These are phyloP conservation scores for Mangifera indica DNA, from an alignment of 345 rosid genomes.

Conservation along the genomic window DNA sequence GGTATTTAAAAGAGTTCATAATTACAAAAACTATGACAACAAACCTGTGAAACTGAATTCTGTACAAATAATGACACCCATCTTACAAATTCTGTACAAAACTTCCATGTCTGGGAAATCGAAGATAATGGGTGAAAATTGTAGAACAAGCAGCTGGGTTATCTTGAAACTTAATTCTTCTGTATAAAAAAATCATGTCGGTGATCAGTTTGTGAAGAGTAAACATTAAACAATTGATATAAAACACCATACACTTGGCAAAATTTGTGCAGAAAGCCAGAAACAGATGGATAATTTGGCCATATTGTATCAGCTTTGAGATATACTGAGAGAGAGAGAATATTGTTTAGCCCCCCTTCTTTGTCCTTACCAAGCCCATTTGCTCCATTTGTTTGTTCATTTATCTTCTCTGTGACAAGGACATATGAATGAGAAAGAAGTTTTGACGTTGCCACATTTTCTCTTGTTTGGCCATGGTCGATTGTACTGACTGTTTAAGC, in stretches of 20 bases:
- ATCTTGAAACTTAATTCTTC: slow-evolving; percentile 15
- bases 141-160: background rate
- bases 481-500: background rate
- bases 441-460: background rate
- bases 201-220: slow-evolving; percentile 3
- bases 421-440: background rate
- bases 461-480: background rate
- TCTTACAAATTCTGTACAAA: background rate
- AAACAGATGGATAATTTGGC: background rate
- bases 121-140: background rate
- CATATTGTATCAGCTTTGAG: background rate
- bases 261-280: too few relatives aligned
- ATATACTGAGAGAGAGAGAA: background rate
- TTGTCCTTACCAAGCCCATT: background rate
- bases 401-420: background rate
- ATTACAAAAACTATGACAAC: too few relatives aligned
- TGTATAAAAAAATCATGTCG: slow-evolving; percentile 12
- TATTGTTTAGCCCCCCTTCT: background rate
- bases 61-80: too few relatives aligned
- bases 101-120: background rate
- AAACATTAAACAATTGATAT: background rate
- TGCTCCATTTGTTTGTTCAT: background rate
- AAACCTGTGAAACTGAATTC: too few relatives aligned
- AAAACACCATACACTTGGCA: too few relatives aligned
- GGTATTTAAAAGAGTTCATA: too few relatives aligned